Base-by-base conservation (phyloP, 352 stramenopile genomes). In the Globisporangium ultimum region DNA sequence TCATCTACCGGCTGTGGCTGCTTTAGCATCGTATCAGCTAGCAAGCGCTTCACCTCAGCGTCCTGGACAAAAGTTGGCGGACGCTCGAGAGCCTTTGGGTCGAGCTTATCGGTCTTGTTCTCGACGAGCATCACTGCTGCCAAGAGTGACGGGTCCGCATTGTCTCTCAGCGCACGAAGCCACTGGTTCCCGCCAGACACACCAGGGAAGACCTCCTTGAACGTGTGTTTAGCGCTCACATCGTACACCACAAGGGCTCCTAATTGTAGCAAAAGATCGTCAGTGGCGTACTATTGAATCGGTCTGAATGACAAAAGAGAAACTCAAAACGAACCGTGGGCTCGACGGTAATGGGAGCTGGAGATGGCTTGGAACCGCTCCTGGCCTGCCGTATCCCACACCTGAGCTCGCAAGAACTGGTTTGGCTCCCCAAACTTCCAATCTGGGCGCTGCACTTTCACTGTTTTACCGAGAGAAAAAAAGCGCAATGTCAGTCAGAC, bases 321-420 rank as follows among this genome's bases (percentile, higher is more conserved):
- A 42, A 51, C 6, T 36, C 6, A 38, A 22, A 18, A 46, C 53
- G 43, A 55, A 88, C 78, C 78, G 54, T 88, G 72, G 1, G 76
- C 74, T 21, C 81, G 73, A 12, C 78, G 74, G 58, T 89, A 91
- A 56, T 91, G 81, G 3, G 76, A 88, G 54, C 72, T 87, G 4
- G 81, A 89, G 59, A 91, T 87, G 18, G 78, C 81, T 48, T 88
- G 78, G 68, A 81, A 89, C 34, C 78, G 68, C 59, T 91, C 81
- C 57, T 91, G 81, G 11, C 81, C 78, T 5, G 72, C 78, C 0
- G 81, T 89, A 52, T 91, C 81, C 78, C 81, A 89, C 15, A 91
- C 75, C 40, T 91, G 81, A 0, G 81, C 78, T 9, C 74, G 76
- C 13, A 89, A 68, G 49, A 84, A 87, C 58, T 87, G 76, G 57